Base-by-base conservation (phyloP, 805 yeast species). In the Kazachstania psychrophila region DNA sequence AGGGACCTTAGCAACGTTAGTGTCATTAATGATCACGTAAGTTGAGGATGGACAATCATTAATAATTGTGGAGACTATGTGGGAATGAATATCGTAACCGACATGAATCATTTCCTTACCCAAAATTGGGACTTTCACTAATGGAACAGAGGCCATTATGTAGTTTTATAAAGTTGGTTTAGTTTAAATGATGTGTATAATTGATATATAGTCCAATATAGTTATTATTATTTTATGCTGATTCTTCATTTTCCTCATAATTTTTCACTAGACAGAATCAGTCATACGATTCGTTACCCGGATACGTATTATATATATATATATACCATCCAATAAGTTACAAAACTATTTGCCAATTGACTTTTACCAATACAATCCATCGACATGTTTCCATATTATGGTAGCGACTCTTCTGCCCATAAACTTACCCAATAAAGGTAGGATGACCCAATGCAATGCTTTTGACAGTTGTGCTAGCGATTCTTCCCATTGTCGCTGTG, bases 1-100 rank as follows among this genome's bases (percentile, higher is more conserved):
- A 19, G 75, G 73, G n/a, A 80, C 73, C 42, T 73, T 65, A 28
- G 69, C 74, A 51, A 92, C 70, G 62, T 92, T 85, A 20, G 82
- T 64, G 61, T 92, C 98, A 26, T 95, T 85, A 45, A 92, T 73
- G 42, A 92, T 67, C 41, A 88, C 95, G 64, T 92, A 92, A 9
- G 97, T 89, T 5, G 96, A 86, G 6, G 96, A 84, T 34, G 77
- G 72, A 49, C 79, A 69, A 23, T 69, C 68, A 8, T 60, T 49
- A 25, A 87, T 66, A 31, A 79, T 73, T 45, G 83, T 84, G 6
- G 66, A 58, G 39, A 85, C 82, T 38, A 89, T 77, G 51, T 84
- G 88, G 41, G 71, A 68, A 48, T 75, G 77, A 48, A 88, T 77
- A 37, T 79, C 73, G 65, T 78, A 86, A 25, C 98, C 98, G 43